phyloP scores from a whole-genome alignment of 2,329 filamentous ascomycete genomes.

The Hyphodiscus sp. region DNA sequence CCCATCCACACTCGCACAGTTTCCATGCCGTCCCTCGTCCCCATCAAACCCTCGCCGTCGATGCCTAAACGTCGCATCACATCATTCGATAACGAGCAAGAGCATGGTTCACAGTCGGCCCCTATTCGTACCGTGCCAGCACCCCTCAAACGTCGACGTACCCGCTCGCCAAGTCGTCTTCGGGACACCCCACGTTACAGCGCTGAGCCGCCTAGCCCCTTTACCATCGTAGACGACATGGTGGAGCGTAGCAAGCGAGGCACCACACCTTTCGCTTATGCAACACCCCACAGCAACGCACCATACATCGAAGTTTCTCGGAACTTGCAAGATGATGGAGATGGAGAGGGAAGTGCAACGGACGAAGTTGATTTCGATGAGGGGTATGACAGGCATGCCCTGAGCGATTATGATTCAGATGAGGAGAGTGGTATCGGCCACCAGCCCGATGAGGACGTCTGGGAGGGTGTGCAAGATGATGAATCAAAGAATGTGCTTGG shows the following conservation, averaged over 20 bases:
- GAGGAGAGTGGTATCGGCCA: neutral
- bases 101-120: slow-evolving; percentile 22
- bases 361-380: slow-evolving; percentile 24
- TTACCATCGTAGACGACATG: slow-evolving; percentile 17
- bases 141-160: slow-evolving; percentile 31
- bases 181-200: slow-evolving; percentile 52
- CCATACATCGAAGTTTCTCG: slow-evolving; percentile 30
- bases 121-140: slow-evolving; percentile 2
- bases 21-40: slow-evolving; percentile 43
- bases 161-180: slow-evolving; percentile 49
- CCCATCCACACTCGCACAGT: slow-evolving; percentile 43
- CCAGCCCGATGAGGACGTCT: slow-evolving; percentile 6
- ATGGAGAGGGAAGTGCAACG: slow-evolving; percentile 17
- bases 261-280: slow-evolving; percentile 63
- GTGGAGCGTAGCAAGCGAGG: slow-evolving; percentile 29
- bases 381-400: slow-evolving; percentile 17
- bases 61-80: slow-evolving; percentile 38
- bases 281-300: slow-evolving; percentile 65
- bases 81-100: slow-evolving; percentile 30
- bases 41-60: slow-evolving; percentile 34
- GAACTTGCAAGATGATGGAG: slow-evolving; percentile 14
- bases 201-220: slow-evolving; percentile 27
- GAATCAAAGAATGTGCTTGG: neutral
- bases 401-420: slow-evolving; percentile 17
- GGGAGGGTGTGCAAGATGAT: slow-evolving; percentile 9